Conservation (phyloP, 305 asterid genomes). For the Plantago coronopus region DNA sequence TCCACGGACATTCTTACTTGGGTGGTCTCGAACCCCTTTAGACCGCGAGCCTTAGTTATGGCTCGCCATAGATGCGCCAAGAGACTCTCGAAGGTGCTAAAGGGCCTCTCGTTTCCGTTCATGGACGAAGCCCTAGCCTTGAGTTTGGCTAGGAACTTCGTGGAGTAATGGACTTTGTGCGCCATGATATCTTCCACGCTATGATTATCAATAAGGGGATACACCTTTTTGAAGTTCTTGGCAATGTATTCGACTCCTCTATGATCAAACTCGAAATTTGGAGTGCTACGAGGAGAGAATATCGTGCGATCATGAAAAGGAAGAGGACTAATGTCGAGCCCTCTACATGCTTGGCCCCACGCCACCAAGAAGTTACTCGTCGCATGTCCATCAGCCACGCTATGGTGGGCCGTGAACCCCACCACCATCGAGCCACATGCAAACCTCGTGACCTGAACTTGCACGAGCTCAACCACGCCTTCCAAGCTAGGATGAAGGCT, state of each 20-base stretch:
- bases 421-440: constrained; percentile 72
- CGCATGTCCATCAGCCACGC: constrained; percentile 62
- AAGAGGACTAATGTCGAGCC: constrained; percentile 33
- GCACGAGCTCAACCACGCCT: constrained; percentile 54
- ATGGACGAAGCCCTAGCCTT: constrained; percentile 51
- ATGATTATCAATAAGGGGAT: constrained; percentile 31
- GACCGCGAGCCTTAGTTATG: constrained; percentile 60
- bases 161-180: constrained; percentile 51
- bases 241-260: constrained; percentile 49
- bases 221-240: constrained; percentile 28
- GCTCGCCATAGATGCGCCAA: constrained; percentile 77
- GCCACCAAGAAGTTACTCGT: constrained; percentile 66
- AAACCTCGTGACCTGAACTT: constrained; percentile 74
- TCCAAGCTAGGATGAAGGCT: constrained; percentile 62
- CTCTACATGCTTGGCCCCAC: constrained; percentile 70
- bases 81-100: constrained; percentile 70
- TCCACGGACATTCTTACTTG: constrained; percentile 58
- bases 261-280: constrained; percentile 46
- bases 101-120: constrained; percentile 37
- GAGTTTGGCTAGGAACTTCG: constrained; percentile 50
- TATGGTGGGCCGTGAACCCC: constrained; percentile 72
- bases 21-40: constrained; percentile 47
- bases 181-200: constrained; percentile 41
- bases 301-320: constrained; percentile 50
- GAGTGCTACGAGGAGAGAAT: constrained; percentile 55